These are phyloP conservation scores for Suhomyces anneliseae DNA, from an alignment of 1,139 yeast genomes.

Conservation along the genomic window DNA sequence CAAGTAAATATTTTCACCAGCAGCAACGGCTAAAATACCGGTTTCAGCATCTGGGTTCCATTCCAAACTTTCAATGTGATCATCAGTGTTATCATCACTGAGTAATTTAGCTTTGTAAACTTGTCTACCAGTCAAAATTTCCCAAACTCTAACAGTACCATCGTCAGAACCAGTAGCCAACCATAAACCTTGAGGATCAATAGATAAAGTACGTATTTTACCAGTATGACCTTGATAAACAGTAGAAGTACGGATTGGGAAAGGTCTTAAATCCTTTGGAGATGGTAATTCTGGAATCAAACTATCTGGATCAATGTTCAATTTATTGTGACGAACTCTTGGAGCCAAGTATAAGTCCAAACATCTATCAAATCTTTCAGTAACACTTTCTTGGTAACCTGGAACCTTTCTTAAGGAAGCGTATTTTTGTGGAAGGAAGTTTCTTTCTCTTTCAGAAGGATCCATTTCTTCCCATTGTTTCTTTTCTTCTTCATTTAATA, in stretches of 20 bases:
- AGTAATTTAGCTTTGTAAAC: slow-evolving; percentile 65
- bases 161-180: slow-evolving; percentile 98
- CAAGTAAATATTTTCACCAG: slow-evolving; percentile 77
- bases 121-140: slow-evolving; percentile 91
- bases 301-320: slow-evolving; percentile 94
- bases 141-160: slow-evolving; percentile 96
- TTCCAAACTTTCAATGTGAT: slow-evolving; percentile 76
- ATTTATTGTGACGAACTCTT: slow-evolving; percentile 86
- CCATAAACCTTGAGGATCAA: slow-evolving; percentile 92
- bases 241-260: slow-evolving; percentile 91
- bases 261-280: slow-evolving; percentile 96
- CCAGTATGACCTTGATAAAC: slow-evolving; percentile 80
- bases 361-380: slow-evolving; percentile 93
- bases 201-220: slow-evolving; percentile 75
- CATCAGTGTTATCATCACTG: slow-evolving; percentile 58
- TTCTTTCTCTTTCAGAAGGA: slow-evolving; percentile 75
- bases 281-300: slow-evolving; percentile 95
- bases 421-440: slow-evolving; percentile 82
- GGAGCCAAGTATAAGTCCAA: slow-evolving; percentile 95
- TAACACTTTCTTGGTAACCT: slow-evolving; percentile 79
- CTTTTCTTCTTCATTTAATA: slow-evolving; percentile 75
- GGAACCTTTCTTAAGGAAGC: slow-evolving; percentile 87
- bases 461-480: slow-evolving; percentile 71
- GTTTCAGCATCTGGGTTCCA: slow-evolving; percentile 84
- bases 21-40: slow-evolving; percentile 81